Base-by-base conservation (phyloP, 805 yeast genomes). In the Lachancea waltii region DNA sequence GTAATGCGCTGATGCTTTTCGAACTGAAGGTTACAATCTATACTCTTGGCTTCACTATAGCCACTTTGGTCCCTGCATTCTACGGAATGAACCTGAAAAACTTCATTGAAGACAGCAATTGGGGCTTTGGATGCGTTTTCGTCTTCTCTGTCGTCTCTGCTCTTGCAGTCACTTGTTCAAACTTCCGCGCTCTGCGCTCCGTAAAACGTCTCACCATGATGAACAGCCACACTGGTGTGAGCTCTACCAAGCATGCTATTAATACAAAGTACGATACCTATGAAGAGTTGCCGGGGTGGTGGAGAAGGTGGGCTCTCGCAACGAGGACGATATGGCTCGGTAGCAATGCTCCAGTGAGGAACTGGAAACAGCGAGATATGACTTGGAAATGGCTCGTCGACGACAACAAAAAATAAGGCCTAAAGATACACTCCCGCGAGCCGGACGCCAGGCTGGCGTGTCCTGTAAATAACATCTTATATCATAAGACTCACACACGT, bases 81-180 rank as follows among this genome's bases (percentile, higher is more conserved):
- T 89, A 85, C 53, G 95, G 95, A 23, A 84, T 84, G 94, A 84
- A 84, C 53, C 63, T 84, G 50, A 80, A 80, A 45, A 84, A 84
- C 50, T 83, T 78, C 51, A 75, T 83, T 4, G 94, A 84, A 56
- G 85, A 81, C 4, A 74, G 83, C 1, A 51, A 64, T 24, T 53
- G 62, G 28, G 92, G 92, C 0, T 84, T 84, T 58, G 76, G 71
- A 0, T 63, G 68, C 1, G 79, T 82, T 4, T 67, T 81, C 2
- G 55, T 58, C 0, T 39, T 74, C 4, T 78, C 86, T 8, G 47
- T 75, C 2, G 10, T 75, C 0, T 69, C 72, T 42, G 92, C 83
- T 0, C 42, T 70, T 5, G 31, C 69, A 1, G 70, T 83, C 31
- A 77, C 85, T 0, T 49, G 70, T 22, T 58, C 70, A 30, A 79